phyloP scores from a whole-genome alignment of 257 asterid genomes.

The Dorcoceras hygrometricum region DNA sequence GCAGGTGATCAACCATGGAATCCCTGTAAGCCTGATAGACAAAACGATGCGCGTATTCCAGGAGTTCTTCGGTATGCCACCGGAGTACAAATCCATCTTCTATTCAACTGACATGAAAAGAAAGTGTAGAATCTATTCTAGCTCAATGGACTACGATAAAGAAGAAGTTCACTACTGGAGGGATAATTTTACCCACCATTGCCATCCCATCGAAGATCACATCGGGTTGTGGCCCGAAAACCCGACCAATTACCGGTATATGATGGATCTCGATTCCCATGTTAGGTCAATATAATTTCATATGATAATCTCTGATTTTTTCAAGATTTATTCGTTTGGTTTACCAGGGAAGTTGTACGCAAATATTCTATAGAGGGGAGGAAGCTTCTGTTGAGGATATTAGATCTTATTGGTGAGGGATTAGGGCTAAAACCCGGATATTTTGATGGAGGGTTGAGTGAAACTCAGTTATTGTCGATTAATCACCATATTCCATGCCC shows the following conservation, averaged over 20 bases:
- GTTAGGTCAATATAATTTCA: neutral
- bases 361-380: conserved; percentile 39
- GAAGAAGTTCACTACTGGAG: conserved; percentile 62
- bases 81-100: conserved; percentile 37
- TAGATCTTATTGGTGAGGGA: conserved; percentile 34
- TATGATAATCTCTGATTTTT: too few species aligned
- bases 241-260: conserved; percentile 51
- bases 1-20: conserved; percentile 66
- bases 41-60: conserved; percentile 41
- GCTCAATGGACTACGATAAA: conserved; percentile 42
- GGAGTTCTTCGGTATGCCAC: conserved; percentile 45
- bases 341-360: conserved; percentile 47
- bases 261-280: neutral
- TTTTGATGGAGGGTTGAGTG: conserved; percentile 40
- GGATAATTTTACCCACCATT: conserved; percentile 57
- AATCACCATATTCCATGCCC: conserved; percentile 78
- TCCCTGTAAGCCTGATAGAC: conserved; percentile 37
- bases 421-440: conserved; percentile 35
- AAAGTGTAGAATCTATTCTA: conserved; percentile 51
- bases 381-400: conserved; percentile 35
- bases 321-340: neutral
- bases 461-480: conserved; percentile 42
- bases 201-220: conserved; percentile 50
- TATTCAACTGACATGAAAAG: conserved; percentile 29
- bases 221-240: conserved; percentile 48